Evolutionary conservation across 176 grass and related monocot species (phyloP).

Genomic region (Ensete glaucum): DNA sequence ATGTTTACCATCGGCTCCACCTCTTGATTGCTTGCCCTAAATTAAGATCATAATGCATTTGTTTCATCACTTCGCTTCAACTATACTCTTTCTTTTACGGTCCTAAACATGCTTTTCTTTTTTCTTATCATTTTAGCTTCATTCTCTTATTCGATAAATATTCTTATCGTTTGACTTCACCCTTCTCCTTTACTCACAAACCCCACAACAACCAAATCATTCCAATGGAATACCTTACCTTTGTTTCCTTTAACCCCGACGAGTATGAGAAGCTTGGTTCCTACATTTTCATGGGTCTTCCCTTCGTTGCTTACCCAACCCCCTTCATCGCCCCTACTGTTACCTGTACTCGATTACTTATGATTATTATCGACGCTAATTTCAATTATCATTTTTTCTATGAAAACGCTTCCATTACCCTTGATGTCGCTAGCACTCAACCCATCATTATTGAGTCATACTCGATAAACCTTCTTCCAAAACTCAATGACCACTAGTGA

Average conservation of each 20-base stretch:
- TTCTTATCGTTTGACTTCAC: too few relatives aligned
- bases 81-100: too few relatives aligned
- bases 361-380: slow-evolving; percentile 52
- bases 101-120: too few relatives aligned
- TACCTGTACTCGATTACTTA: slow-evolving; percentile 29
- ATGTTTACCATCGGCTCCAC: too few relatives aligned
- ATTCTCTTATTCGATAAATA: too few relatives aligned
- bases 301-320: slow-evolving; percentile 28
- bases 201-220: slow-evolving; percentile 63
- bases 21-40: too few relatives aligned
- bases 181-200: too few relatives aligned
- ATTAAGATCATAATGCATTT: too few relatives aligned
- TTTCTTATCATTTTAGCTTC: accelerated
- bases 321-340: slow-evolving; percentile 36
- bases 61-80: too few relatives aligned
- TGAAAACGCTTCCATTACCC: slow-evolving; percentile 26
- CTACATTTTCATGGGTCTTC: slow-evolving; percentile 25
- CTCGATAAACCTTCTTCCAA: slow-evolving; percentile 53
- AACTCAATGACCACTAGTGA: slow-evolving; percentile 77
- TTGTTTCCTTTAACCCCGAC: slow-evolving; percentile 70
- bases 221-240: slow-evolving; percentile 65
- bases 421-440: slow-evolving; percentile 42
- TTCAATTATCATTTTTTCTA: slow-evolving; percentile 45
- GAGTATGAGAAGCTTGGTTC: slow-evolving; percentile 82
- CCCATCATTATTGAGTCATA: slow-evolving; percentile 39